Evolutionary conservation across 345 rosid species (phyloP).

Genomic region (Sisymbrium altissimum): DNA sequence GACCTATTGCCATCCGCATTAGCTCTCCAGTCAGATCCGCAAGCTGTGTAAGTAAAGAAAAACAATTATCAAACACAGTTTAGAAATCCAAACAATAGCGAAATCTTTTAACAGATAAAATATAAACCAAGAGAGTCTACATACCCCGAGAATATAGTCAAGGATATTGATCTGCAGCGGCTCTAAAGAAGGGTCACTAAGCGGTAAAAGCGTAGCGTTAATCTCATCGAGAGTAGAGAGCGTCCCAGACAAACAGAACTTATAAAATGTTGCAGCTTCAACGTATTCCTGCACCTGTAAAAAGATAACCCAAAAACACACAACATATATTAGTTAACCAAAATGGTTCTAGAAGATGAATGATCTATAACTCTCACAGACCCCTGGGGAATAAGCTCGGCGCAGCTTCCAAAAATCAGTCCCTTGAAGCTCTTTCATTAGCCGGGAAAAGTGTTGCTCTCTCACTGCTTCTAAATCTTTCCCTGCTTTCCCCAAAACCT

Average conservation of each 20-base stretch:
- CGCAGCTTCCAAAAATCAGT: conserved; percentile 91
- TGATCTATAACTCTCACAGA: conserved; percentile 22
- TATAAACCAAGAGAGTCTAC: not conserved
- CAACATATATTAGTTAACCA: not conserved
- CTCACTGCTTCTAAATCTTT: conserved; percentile 68
- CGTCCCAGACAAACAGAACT: conserved; percentile 68
- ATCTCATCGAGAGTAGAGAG: conserved; percentile 74
- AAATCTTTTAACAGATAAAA: not conserved
- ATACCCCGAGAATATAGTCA: conserved; percentile 94
- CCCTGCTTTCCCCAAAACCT: conserved; percentile 77
- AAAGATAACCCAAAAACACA: conserved; percentile 2
- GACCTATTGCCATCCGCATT: conserved; percentile 92
- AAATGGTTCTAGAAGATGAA: not conserved
- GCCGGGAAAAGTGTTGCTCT: conserved; percentile 51
- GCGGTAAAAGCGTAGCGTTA: conserved; percentile 56
- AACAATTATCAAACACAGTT: not conserved
- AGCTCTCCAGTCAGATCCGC: conserved; percentile 98
- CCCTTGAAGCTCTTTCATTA: conserved; percentile 82
- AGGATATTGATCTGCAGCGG: conserved; percentile 84
- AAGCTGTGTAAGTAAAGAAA: conserved; percentile 44
- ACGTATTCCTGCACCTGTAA: conserved; percentile 88
- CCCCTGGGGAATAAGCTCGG: conserved; percentile 95
- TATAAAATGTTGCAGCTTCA: conserved; percentile 91
- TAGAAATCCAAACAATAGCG: not conserved
- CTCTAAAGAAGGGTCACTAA: conserved; percentile 62